phyloP scores from a whole-genome alignment of 768 basidiomycete genomes.

The Phanerochaete carnosa region DNA sequence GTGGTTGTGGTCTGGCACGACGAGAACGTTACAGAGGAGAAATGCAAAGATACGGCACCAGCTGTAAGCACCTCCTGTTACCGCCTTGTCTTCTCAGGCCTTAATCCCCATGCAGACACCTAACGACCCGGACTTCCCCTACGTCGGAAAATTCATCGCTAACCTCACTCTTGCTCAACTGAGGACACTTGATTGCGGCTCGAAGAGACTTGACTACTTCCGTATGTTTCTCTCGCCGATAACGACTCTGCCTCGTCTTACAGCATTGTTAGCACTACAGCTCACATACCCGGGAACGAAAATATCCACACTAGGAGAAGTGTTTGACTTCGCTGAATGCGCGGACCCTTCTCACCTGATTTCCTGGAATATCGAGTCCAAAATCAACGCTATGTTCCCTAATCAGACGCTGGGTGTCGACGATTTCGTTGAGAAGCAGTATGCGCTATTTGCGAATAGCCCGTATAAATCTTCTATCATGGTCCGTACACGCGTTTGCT shows the following conservation, averaged over 20 bases:
- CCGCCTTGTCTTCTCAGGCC: background rate
- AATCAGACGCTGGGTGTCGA: conserved; percentile 50
- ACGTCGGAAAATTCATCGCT: conserved; percentile 74
- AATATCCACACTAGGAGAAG: conserved; percentile 69
- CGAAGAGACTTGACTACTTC: conserved; percentile 52
- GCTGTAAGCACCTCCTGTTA: conserved; percentile 38
- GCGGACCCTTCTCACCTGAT: conserved; percentile 62
- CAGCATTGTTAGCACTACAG: conserved; percentile 47
- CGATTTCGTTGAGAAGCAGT: conserved; percentile 61
- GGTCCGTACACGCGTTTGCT: conserved; percentile 34
- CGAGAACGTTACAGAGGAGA: conserved; percentile 55
- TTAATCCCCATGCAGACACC: conserved; percentile 35
- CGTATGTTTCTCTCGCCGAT: conserved; percentile 39
- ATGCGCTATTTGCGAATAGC: conserved; percentile 53
- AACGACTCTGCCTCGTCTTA: background rate
- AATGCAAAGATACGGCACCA: conserved; percentile 68
- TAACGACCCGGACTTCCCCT: conserved; percentile 62
- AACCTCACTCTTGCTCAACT: conserved; percentile 77
- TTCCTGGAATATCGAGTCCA: conserved; percentile 78
- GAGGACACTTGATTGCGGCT: conserved; percentile 80
- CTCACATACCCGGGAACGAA: conserved; percentile 63
- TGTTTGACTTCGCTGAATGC: conserved; percentile 75
- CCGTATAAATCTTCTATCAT: conserved; percentile 64
- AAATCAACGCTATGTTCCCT: conserved; percentile 55
- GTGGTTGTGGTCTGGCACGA: conserved; percentile 82